Conservation (phyloP, 75 land plant genomes). For the Chamaecyparis obtusa region DNA sequence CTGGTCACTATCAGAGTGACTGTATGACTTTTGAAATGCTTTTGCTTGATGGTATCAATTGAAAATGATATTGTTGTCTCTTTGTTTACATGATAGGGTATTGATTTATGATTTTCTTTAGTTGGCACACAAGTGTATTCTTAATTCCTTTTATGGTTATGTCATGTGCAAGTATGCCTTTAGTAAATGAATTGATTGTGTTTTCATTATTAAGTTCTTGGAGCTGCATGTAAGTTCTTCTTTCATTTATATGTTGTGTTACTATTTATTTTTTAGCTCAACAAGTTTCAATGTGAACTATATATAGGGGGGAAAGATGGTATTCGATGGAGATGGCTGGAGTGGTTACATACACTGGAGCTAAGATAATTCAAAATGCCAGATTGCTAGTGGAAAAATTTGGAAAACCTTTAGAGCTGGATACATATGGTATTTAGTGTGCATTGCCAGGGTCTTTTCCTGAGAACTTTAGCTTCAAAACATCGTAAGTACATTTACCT, state of each 20-base stretch:
- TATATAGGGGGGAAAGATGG: conserved; percentile 95
- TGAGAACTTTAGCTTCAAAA: conserved; percentile 89
- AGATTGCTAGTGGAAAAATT: conserved; percentile 89
- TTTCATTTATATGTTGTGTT: background rate
- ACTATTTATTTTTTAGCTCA: background rate
- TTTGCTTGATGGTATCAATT: background rate
- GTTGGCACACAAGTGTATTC: conserved; percentile 98
- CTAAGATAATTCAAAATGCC: conserved; percentile 99
- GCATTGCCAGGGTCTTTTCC: conserved; percentile 96
- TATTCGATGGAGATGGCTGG: conserved; percentile 99
- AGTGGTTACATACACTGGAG: conserved; percentile 98
- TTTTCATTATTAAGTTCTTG: background rate
- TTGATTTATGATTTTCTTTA: conserved; percentile 95
- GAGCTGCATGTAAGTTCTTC: background rate
- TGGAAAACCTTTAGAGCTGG: conserved; percentile 96
- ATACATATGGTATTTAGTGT: conserved; percentile 99
- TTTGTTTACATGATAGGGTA: conserved; percentile 87
- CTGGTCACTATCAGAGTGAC: background rate
- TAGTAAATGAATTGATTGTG: background rate
- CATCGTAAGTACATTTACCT: conserved; percentile 43
- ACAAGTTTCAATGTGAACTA: conserved; percentile 2
- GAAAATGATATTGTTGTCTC: background rate
- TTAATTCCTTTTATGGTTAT: conserved; percentile 99
- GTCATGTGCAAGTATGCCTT: conserved; percentile 97
- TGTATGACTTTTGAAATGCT: background rate